Percentiles rank a stretch among this genome's conserved stretches.
Evolutionary conservation across 805 yeast genomes (phyloP).

Genomic region (Yarrowia sp.): DNA sequence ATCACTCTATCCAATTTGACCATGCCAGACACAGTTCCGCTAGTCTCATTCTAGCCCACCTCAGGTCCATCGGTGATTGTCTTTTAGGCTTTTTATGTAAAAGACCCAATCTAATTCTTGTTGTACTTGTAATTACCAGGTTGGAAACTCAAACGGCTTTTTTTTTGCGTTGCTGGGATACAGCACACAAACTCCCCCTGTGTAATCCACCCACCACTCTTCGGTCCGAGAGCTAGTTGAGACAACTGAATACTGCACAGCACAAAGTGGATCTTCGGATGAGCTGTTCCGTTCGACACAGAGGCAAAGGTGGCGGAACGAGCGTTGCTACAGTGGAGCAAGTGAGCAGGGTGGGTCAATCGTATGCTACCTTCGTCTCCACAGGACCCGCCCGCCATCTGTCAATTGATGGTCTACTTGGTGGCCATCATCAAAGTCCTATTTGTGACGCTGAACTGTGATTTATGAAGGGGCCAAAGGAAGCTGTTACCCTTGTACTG

Average conservation of each 20-base stretch:
- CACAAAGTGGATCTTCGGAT: slow-evolving; percentile 20
- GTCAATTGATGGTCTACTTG: too few species aligned
- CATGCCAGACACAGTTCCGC: slow-evolving; percentile 22
- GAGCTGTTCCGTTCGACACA: not conserved
- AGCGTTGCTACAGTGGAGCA: too few species aligned
- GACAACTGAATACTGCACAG: slow-evolving; percentile 1
- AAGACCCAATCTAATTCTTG: slow-evolving; percentile 1
- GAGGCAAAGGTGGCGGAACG: not conserved
- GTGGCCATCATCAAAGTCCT: not conserved
- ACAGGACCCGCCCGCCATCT: too few species aligned
- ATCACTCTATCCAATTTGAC: too few species aligned
- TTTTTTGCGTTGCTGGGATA: slow-evolving; percentile 4
- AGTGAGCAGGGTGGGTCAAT: too few species aligned
- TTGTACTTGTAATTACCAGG: slow-evolving; percentile 15
- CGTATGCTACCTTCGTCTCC: too few species aligned
- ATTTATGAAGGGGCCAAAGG: too few species aligned
- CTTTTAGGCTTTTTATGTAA: not conserved
- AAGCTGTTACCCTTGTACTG: not conserved
- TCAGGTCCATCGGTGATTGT: slow-evolving; percentile 11
- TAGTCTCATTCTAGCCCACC: slow-evolving; percentile 33
- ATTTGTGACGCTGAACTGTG: not conserved
- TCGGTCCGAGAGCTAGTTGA: slow-evolving; percentile 23
- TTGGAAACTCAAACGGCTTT: slow-evolving; percentile 5
- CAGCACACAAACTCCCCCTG: not conserved
- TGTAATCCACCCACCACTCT: not conserved